Evolutionary conservation across 495 filamentous ascomycete species (phyloP), one percentile per base, ranked within the genome.

Genomic region (Podospora fimiseda): DNA sequence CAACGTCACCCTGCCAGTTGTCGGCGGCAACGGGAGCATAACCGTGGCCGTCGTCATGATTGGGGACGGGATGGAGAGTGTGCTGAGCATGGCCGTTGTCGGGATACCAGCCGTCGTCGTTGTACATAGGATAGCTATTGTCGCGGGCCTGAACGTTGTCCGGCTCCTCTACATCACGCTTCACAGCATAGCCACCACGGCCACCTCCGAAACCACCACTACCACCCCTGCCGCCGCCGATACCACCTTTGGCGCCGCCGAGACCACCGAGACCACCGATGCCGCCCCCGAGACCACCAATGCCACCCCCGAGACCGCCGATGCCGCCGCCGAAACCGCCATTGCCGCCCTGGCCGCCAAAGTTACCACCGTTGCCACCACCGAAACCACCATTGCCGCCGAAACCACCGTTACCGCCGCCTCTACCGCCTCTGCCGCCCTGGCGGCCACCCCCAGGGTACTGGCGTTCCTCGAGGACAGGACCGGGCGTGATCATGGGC

Each of bases 1-100:
- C 27, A 0, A 44, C 50, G 21, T 58, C 41, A 14, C 33, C 19
- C 20, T 44, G 24, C 51, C 51, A 58, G 38, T 16, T 39, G n/a
- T 24, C 44, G 46, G 20, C 23, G 13, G 23, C 44, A 47, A 8
- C 44, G 33, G 2, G 8, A n/a, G 8, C 39, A 41, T 41, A n/a
- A 37, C n/a, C n/a, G 39, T 5, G 16, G 19, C 18, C 19, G 14
- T 13, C 15, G 5, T 21, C 14, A 16, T 18, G 16, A 13, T 3
- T 14, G 21, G 7, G 4, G 44, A 9, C 21, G 15, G 44, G 22
- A 8, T 21, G 23, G 44, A 23, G 22, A 47, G 27, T 16, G 9
- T 9, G 20, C 24, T 51, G 39, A 39, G 23, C 49, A 14, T 33
- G 5, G 19, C 22, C 23, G 44, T 33, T 33, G 23, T 47, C 44